These are phyloP conservation scores for Chenopodium album DNA, from an alignment of 148 eudicot genomes.

Conservation along the genomic window DNA sequence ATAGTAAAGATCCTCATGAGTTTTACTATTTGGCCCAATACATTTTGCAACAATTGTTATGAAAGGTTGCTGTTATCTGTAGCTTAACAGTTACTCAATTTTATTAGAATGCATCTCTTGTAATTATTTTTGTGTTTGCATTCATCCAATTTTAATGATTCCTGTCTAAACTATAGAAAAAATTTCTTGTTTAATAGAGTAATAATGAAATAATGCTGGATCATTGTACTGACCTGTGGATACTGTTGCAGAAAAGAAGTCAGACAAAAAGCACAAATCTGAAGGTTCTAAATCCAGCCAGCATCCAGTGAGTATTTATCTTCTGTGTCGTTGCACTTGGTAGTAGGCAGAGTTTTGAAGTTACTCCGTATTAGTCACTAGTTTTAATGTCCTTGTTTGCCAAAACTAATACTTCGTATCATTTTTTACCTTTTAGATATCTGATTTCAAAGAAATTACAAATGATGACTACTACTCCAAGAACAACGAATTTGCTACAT, in stretches of 20 bases:
- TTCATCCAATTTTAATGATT: background rate
- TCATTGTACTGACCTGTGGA: conserved; percentile 18
- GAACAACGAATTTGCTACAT: conserved; percentile 93
- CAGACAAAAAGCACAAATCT: conserved; percentile 58
- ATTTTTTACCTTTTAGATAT: conserved; percentile 34
- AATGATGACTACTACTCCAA: conserved; percentile 77
- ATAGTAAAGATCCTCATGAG: too few relatives aligned
- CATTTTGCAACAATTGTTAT: too few relatives aligned
- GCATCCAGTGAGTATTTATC: conserved; percentile 44
- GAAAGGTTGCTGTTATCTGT: too few relatives aligned
- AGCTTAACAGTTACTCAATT: too few relatives aligned
- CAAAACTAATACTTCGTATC: background rate
- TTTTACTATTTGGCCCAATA: too few relatives aligned
- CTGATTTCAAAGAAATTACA: conserved; percentile 51
- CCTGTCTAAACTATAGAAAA: background rate
- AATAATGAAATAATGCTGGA: background rate
- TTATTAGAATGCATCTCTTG: too few relatives aligned
- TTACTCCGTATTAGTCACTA: background rate
- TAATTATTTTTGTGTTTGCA: background rate
- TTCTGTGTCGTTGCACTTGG: background rate
- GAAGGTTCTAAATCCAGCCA: conserved; percentile 51
- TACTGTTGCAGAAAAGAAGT: conserved; percentile 60
- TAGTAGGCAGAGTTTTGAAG: background rate
- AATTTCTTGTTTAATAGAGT: background rate
- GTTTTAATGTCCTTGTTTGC: background rate